Evolutionary conservation across 345 rosid genomes (phyloP).

Genomic region (Laguncularia racemosa): DNA sequence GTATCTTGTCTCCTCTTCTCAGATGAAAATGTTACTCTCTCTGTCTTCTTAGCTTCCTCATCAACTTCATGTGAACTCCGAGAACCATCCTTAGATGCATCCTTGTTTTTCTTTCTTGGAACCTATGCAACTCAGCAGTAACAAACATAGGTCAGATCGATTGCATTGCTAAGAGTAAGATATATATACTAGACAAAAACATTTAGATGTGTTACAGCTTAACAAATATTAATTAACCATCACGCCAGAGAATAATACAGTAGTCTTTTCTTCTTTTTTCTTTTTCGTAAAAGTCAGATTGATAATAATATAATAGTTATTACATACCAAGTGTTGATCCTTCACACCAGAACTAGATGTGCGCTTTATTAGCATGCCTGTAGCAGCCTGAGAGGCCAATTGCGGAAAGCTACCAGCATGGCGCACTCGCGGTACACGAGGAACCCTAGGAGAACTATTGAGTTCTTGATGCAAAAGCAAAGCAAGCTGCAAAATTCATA

Average conservation of each 20-base stretch:
- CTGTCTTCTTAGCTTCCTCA: constrained; percentile 48
- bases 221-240: background rate
- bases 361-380: constrained; percentile 57
- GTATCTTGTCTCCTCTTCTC: constrained; percentile 52
- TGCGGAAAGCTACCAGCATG: constrained; percentile 76
- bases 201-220: too few species aligned
- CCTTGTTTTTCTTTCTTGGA: constrained; percentile 64
- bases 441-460: constrained; percentile 96
- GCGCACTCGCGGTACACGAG: constrained; percentile 94
- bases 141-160: too few species aligned
- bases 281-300: too few species aligned
- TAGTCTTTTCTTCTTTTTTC: too few species aligned
- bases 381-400: constrained; percentile 58
- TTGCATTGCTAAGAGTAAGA: too few species aligned
- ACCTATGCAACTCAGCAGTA: constrained; percentile 2
- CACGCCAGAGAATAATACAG: background rate
- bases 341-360: constrained; percentile 68
- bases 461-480: constrained; percentile 96
- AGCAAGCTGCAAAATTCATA: constrained; percentile 58
- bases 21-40: constrained; percentile 45
- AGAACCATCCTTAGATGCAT: constrained; percentile 47
- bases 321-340: constrained; percentile 61
- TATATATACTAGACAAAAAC: too few species aligned
- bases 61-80: constrained; percentile 43
- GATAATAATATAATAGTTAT: constrained; percentile 1